Percentiles rank a stretch among this genome's conserved stretches.
These are phyloP conservation scores for Candida quercuum DNA, from an alignment of 805 yeast species.

Conservation along the genomic window DNA sequence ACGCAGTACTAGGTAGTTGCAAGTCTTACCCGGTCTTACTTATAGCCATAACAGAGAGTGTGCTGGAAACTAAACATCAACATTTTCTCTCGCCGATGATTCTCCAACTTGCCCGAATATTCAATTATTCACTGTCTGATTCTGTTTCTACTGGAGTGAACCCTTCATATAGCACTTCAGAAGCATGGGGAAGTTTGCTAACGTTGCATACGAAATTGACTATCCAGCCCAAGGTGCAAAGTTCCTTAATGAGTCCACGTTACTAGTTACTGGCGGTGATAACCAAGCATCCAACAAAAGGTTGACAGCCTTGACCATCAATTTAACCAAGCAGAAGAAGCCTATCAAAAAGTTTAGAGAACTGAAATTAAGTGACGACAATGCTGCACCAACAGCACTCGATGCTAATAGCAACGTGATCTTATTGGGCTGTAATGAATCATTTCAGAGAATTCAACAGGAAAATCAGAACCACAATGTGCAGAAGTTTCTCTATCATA, in stretches of 20 bases:
- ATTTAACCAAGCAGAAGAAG: slow-evolving; percentile 44
- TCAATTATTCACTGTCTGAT: no score
- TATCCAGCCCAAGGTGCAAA: slow-evolving; percentile 80
- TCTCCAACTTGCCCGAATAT: no score
- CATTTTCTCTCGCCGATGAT: no score
- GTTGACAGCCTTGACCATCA: slow-evolving; percentile 63
- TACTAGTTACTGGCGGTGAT: slow-evolving; percentile 88
- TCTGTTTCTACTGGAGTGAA: no score
- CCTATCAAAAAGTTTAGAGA: slow-evolving; percentile 65
- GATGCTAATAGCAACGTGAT: slow-evolving; percentile 52
- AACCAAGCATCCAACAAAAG: slow-evolving; percentile 58
- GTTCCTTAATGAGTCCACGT: slow-evolving; percentile 56
- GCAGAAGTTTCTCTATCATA: slow-evolving; percentile 59
- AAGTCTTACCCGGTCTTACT: no score
- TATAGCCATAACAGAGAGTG: no score
- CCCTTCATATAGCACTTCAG: no score
- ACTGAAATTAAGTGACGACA: slow-evolving; percentile 54
- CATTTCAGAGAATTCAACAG: slow-evolving; percentile 48
- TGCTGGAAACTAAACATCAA: no score
- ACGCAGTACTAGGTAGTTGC: no score
- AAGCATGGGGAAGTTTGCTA: slow-evolving; percentile 17
- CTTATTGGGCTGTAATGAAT: slow-evolving; percentile 76
- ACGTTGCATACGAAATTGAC: slow-evolving; percentile 34
- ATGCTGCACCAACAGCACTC: slow-evolving; percentile 81
- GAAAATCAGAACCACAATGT: slow-evolving; percentile 57